phyloP scores from a whole-genome alignment of 2,329 filamentous ascomycete species.

The Bimuria novae-zelandiae region DNA sequence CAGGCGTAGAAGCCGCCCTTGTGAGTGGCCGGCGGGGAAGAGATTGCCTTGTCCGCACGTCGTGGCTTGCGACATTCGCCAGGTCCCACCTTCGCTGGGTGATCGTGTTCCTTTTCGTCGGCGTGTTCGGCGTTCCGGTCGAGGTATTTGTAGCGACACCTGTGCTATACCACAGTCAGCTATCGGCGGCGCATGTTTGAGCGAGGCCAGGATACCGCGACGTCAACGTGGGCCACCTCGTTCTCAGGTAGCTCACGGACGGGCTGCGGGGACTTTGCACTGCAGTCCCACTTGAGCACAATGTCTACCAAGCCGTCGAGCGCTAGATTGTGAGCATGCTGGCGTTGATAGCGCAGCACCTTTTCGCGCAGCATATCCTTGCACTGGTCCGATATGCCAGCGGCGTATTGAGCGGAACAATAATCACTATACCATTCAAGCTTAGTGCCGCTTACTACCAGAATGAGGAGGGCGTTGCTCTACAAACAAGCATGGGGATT shows the following conservation, averaged over 20 bases:
- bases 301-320: slow-evolving; percentile 7
- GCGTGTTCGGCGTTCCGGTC: slow-evolving; percentile 6
- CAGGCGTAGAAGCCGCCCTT: slow-evolving; percentile 13
- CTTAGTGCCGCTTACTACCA: neutral
- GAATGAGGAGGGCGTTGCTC: too few species aligned
- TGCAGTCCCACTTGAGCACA: slow-evolving; percentile 12
- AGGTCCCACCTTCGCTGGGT: neutral
- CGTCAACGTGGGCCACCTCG: slow-evolving; percentile 2
- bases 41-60: neutral
- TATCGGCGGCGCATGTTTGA: neutral
- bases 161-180: slow-evolving; percentile 1
- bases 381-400: slow-evolving; percentile 6
- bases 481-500: neutral
- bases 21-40: neutral
- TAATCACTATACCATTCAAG: slow-evolving; percentile 6
- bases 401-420: neutral
- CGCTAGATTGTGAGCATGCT: slow-evolving; percentile 12
- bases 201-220: slow-evolving; percentile 5
- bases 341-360: slow-evolving; percentile 9
- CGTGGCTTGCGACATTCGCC: neutral
- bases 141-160: slow-evolving; percentile 4
- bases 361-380: slow-evolving; percentile 14
- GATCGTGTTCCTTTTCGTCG: neutral
- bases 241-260: neutral
- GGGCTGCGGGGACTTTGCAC: neutral